Conservation (phyloP, 768 basidiomycete species). For the Tricholoma terreum region DNA sequence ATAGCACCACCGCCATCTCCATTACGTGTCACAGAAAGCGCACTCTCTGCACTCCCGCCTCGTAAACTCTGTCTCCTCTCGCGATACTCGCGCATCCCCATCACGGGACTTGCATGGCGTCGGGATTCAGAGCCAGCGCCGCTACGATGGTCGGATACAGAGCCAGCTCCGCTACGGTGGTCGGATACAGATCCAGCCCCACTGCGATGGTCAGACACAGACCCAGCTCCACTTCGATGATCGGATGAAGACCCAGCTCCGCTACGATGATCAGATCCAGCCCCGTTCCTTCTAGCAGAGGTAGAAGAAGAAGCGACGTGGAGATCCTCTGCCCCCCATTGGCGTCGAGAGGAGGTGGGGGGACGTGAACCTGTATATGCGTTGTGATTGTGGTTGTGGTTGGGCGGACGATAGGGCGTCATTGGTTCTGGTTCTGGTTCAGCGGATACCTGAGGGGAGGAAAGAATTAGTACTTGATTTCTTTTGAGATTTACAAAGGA, state of each 20-base stretch:
- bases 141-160: too few species aligned
- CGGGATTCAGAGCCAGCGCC: neutral
- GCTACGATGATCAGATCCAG: neutral
- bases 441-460: constrained; percentile 4
- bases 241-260: neutral
- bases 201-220: neutral
- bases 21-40: constrained; percentile 29
- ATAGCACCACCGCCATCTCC: neutral
- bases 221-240: neutral
- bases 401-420: constrained; percentile 10
- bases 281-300: neutral
- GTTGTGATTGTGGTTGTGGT: neutral
- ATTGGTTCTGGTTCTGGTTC: constrained; percentile 12
- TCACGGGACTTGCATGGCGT: constrained; percentile 4
- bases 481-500: neutral
- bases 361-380: too few species aligned
- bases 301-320: neutral
- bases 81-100: constrained; percentile 21
- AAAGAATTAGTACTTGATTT: neutral
- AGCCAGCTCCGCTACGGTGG: too few species aligned
- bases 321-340: neutral
- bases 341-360: too few species aligned
- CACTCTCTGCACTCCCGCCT: constrained; percentile 70
- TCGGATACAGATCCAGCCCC: neutral
- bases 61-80: constrained; percentile 57